Conservation (phyloP, 2,329 filamentous ascomycete genomes). For the Fusarium sp. region DNA sequence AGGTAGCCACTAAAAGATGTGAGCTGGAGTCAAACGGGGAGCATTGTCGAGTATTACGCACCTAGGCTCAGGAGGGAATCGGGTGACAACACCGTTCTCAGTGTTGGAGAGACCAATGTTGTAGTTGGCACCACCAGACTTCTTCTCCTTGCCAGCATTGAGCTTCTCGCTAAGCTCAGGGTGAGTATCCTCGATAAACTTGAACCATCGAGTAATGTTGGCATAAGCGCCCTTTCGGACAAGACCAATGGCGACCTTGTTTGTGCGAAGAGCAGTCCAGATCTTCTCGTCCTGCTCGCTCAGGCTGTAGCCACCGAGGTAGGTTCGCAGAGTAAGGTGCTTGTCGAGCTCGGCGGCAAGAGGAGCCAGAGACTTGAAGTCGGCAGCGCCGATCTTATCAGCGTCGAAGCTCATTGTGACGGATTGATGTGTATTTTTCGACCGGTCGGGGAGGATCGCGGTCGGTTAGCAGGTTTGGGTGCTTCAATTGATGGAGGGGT, state of each 20-base stretch:
- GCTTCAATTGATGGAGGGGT: conserved; percentile 43
- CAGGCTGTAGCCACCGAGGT: conserved; percentile 83
- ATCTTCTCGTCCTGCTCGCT: conserved; percentile 82
- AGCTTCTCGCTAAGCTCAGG: conserved; percentile 79
- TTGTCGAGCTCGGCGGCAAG: conserved; percentile 83
- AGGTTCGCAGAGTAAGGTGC: conserved; percentile 86
- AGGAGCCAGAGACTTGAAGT: conserved; percentile 86
- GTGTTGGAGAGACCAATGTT: conserved; percentile 87
- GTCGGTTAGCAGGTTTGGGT: conserved; percentile 32
- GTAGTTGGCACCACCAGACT: conserved; percentile 86
- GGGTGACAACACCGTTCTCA: conserved; percentile 88
- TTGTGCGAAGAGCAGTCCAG: conserved; percentile 85
- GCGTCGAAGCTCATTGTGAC: conserved; percentile 46
- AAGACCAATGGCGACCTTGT: conserved; percentile 84
- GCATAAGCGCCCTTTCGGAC: conserved; percentile 80
- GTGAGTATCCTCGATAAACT: conserved; percentile 83
- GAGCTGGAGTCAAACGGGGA: not conserved
- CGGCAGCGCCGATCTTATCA: conserved; percentile 44
- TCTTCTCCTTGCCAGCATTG: conserved; percentile 66
- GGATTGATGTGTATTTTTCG: not conserved
- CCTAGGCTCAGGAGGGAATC: conserved; percentile 88
- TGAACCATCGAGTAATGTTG: conserved; percentile 89
- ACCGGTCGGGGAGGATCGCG: not conserved
- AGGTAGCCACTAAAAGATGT: conserved; percentile 73
- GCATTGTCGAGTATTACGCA: no score